A percentile compares a stretch with the other conserved stretches of the same genome.
Evolutionary conservation across 1,139 yeast genomes (phyloP).

Genomic region (Kodamaea fungicola): DNA sequence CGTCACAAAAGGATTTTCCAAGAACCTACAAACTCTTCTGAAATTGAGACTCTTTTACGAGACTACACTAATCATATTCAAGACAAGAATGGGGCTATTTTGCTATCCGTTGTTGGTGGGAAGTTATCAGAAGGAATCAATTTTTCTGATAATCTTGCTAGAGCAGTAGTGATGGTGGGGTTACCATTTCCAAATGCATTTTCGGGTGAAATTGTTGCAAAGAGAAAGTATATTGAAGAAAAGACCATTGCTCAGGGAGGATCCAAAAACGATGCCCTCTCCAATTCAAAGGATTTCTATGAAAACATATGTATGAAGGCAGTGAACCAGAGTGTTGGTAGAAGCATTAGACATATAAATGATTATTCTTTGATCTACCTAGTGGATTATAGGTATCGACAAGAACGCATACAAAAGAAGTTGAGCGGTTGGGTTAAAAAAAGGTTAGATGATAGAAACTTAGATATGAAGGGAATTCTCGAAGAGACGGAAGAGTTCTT

Average conservation of each 20-base stretch:
- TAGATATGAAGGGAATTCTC: slow-evolving; percentile 12
- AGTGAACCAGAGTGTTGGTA: slow-evolving; percentile 88
- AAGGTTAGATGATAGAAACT: slow-evolving; percentile 20
- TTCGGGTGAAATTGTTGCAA: slow-evolving; percentile 81
- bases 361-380: slow-evolving; percentile 79
- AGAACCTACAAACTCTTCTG: slow-evolving; percentile 49
- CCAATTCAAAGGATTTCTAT: slow-evolving; percentile 58
- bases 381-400: slow-evolving; percentile 61
- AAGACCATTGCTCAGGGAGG: slow-evolving; percentile 39
- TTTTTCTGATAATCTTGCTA: slow-evolving; percentile 79
- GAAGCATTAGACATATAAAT: slow-evolving; percentile 80
- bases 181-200: slow-evolving; percentile 85
- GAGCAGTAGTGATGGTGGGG: slow-evolving; percentile 87
- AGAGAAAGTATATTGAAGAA: slow-evolving; percentile 60
- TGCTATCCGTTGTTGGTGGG: slow-evolving; percentile 91
- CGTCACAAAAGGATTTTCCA: slow-evolving; percentile 45
- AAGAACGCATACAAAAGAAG: slow-evolving; percentile 50
- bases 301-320: slow-evolving; percentile 91
- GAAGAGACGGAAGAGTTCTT: slow-evolving; percentile 26
- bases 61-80: slow-evolving; percentile 44
- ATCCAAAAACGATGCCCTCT: slow-evolving; percentile 35
- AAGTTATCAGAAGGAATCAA: slow-evolving; percentile 93
- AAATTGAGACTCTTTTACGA: slow-evolving; percentile 44
- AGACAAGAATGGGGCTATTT: slow-evolving; percentile 51
- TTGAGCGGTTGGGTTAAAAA: slow-evolving; percentile 76